Conservation (phyloP, 2,329 filamentous ascomycete species). For the Exophiala mesophila region DNA sequence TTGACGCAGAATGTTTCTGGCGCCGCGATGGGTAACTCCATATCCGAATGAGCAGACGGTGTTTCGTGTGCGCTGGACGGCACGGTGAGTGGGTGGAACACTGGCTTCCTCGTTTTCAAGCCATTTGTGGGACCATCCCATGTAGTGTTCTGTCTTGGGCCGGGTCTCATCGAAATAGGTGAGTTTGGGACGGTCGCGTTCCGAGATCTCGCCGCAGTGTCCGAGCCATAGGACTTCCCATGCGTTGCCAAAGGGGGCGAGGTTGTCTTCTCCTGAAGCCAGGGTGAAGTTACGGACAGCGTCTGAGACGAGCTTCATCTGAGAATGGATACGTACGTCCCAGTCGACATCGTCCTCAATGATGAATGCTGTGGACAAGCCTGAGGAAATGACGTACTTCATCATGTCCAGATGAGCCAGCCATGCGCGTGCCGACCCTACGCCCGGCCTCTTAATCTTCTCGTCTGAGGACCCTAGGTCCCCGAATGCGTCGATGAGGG, state of each 20-base stretch:
- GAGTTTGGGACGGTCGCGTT: neutral
- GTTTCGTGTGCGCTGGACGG: slow-evolving; percentile 9
- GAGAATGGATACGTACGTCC: slow-evolving; percentile 34
- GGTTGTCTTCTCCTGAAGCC: neutral
- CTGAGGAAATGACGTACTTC: slow-evolving; percentile 31
- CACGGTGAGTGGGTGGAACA: slow-evolving; percentile 5
- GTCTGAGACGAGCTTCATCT: slow-evolving; percentile 14
- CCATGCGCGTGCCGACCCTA: slow-evolving; percentile 30
- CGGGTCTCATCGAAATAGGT: slow-evolving; percentile 6
- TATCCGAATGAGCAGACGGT: slow-evolving; percentile 35
- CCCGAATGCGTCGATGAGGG: slow-evolving; percentile 29
- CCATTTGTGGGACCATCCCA: slow-evolving; percentile 1
- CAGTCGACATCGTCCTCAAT: slow-evolving; percentile 45
- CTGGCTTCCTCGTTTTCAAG: neutral
- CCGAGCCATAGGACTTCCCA: slow-evolving; percentile 53
- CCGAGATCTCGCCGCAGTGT: slow-evolving; percentile 37
- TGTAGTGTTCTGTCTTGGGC: neutral
- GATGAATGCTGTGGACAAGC: slow-evolving; percentile 37
- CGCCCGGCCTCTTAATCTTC: slow-evolving; percentile 5
- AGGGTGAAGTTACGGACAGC: slow-evolving; percentile 4
- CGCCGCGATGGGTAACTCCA: slow-evolving; percentile 38
- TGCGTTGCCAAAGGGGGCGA: slow-evolving; percentile 41
- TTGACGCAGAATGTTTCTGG: slow-evolving; percentile 31
- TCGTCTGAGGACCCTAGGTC: slow-evolving; percentile 17
- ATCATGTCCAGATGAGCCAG: slow-evolving; percentile 37